Evolutionary conservation across 495 filamentous ascomycete species (phyloP).

Genomic region (Xylaria scruposa): DNA sequence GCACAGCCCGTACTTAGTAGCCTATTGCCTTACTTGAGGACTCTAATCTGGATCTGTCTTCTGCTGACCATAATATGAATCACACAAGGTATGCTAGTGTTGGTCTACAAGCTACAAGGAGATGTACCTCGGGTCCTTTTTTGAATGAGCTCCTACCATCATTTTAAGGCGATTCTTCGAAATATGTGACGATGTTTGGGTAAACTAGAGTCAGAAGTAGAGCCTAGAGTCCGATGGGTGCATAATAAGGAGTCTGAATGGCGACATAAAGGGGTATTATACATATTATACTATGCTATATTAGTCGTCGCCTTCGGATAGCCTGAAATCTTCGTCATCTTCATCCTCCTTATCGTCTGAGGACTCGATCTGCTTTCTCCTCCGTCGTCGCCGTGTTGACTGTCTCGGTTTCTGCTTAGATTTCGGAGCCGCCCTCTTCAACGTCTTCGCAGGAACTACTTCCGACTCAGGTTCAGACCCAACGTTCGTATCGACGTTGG

Average conservation of each 20-base stretch:
- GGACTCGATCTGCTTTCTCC: conserved; percentile 32
- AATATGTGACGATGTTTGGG: neutral
- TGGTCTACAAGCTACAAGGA: neutral
- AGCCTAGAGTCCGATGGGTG: neutral
- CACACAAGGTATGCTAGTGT: neutral
- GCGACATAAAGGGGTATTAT: neutral
- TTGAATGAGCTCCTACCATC: no score
- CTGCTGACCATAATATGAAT: neutral
- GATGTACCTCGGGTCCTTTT: neutral
- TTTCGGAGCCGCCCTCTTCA: conserved; percentile 35
- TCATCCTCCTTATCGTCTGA: conserved; percentile 33
- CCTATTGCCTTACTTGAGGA: neutral
- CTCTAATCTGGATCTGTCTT: neutral
- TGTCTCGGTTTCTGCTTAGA: conserved; percentile 36
- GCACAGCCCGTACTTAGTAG: neutral
- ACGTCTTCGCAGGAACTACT: conserved; percentile 23
- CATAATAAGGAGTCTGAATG: neutral
- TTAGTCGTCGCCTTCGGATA: conserved; percentile 27
- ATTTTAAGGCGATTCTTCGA: no score
- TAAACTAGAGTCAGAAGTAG: neutral
- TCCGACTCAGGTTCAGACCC: conserved; percentile 25
- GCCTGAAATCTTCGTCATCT: conserved; percentile 30
- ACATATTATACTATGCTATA: neutral
- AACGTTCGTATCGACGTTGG: neutral
- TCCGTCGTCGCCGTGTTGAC: conserved; percentile 34